phyloP scores from a whole-genome alignment of 768 basidiomycete genomes.

The Dacryopinax spathularia region DNA sequence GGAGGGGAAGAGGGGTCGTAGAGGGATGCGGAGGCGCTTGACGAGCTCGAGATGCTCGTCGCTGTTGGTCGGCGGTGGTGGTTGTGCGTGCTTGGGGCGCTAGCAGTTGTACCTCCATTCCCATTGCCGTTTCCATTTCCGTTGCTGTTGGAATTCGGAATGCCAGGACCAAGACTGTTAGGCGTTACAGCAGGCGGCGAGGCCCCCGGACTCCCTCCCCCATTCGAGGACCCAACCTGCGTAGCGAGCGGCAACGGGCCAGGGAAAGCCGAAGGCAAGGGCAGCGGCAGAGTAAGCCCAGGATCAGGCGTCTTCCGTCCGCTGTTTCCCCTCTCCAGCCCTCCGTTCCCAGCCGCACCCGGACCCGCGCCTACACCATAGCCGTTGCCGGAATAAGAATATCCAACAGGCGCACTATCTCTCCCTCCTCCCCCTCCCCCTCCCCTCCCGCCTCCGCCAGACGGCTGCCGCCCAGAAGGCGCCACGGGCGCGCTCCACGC shows the following conservation, averaged over 20 bases:
- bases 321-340: too few relatives aligned
- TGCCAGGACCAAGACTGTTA: too few relatives aligned
- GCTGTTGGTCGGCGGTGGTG: neutral
- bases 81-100: neutral
- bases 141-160: neutral
- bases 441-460: too few relatives aligned
- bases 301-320: neutral
- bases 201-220: too few relatives aligned
- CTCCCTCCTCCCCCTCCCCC: neutral
- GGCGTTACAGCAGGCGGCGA: too few relatives aligned
- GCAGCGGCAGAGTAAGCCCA: neutral
- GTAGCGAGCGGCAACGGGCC: neutral
- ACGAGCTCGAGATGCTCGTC: neutral
- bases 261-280: neutral
- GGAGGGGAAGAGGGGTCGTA: neutral
- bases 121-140: neutral
- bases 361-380: neutral
- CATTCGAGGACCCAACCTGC: too few relatives aligned
- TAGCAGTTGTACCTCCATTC: neutral
- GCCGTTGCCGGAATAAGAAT: too few relatives aligned
- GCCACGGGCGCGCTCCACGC: conserved; percentile 1
- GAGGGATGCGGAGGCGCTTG: too few relatives aligned
- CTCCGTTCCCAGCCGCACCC: neutral
- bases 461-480: neutral
- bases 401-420: too few relatives aligned